Evolutionary conservation across 2,329 filamentous ascomycete genomes (phyloP).

Genomic region (Truncatella angustata): DNA sequence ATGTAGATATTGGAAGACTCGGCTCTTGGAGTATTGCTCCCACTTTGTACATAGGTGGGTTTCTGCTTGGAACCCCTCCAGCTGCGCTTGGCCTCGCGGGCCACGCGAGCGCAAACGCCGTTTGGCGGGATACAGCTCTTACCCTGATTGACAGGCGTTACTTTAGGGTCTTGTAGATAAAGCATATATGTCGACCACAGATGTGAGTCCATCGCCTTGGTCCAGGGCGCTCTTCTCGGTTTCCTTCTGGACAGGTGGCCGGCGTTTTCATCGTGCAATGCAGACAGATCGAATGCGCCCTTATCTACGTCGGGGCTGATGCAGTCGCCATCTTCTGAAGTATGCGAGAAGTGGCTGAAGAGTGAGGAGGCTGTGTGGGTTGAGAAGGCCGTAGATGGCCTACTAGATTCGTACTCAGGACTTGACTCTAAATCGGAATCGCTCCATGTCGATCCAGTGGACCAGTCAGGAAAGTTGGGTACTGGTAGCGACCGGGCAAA

Average conservation of each 20-base stretch:
- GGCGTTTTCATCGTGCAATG: conserved; percentile 10
- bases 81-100: conserved; percentile 63
- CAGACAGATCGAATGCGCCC: conserved; percentile 26
- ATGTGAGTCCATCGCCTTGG: conserved; percentile 62
- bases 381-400: conserved; percentile 58
- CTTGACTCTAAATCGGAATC: conserved; percentile 53
- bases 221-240: conserved; percentile 58
- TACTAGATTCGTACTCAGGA: conserved; percentile 57
- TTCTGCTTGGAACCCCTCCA: conserved; percentile 60
- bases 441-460: conserved; percentile 54
- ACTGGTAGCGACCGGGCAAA: conserved; percentile 41
- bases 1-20: conserved; percentile 48
- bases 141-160: conserved; percentile 63
- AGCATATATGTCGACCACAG: conserved; percentile 64
- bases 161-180: conserved; percentile 65
- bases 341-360: conserved; percentile 54
- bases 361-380: conserved; percentile 57
- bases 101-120: conserved; percentile 63
- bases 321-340: conserved; percentile 56
- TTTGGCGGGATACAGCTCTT: conserved; percentile 64
- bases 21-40: conserved; percentile 55
- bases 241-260: conserved; percentile 22
- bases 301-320: conserved; percentile 48
- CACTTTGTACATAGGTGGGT: conserved; percentile 40
- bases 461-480: conserved; percentile 56